Conservation (phyloP, 2,329 filamentous ascomycete species). For the Fusarium proliferatum region DNA sequence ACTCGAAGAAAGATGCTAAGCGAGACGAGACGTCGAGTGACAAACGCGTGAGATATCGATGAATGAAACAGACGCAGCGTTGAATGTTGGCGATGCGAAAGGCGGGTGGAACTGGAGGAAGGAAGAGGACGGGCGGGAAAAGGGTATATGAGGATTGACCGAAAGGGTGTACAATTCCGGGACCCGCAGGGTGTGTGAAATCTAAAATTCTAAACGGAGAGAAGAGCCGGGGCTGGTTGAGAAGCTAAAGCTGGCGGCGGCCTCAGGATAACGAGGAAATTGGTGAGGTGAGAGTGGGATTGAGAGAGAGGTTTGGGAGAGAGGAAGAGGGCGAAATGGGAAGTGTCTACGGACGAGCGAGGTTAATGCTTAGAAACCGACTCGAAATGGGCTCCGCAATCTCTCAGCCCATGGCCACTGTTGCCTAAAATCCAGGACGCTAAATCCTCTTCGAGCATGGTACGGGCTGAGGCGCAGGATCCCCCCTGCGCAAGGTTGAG, state of each 20-base stretch:
- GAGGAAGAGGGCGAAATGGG: slow-evolving; percentile 24
- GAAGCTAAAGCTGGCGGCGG: slow-evolving; percentile 30
- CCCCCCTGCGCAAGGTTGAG: slow-evolving; percentile 30
- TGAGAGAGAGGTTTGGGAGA: slow-evolving; percentile 20
- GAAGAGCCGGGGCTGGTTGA: not conserved
- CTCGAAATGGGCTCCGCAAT: slow-evolving; percentile 20
- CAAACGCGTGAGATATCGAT: slow-evolving; percentile 24
- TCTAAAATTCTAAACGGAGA: slow-evolving; percentile 1
- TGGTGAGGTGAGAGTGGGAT: slow-evolving; percentile 9
- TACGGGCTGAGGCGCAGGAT: slow-evolving; percentile 44
- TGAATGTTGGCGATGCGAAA: slow-evolving; percentile 34
- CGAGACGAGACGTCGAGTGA: slow-evolving; percentile 17
- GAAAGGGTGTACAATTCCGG: slow-evolving; percentile 19
- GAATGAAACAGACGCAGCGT: slow-evolving; percentile 26
- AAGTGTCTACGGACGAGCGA: slow-evolving; percentile 26
- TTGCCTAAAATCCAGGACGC: slow-evolving; percentile 45
- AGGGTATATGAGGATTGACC: slow-evolving; percentile 44
- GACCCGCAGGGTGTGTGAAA: slow-evolving; percentile 25
- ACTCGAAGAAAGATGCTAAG: slow-evolving; percentile 14
- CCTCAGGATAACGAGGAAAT: slow-evolving; percentile 30
- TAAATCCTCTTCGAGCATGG: slow-evolving; percentile 34
- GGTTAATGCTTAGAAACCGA: slow-evolving; percentile 47
- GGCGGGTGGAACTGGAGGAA: slow-evolving; percentile 43
- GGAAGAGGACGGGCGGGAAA: slow-evolving; percentile 40
- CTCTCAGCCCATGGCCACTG: slow-evolving; percentile 48